Evolutionary conservation across 176 grass and related monocot species (phyloP).

Genomic region (Cocos nucifera): DNA sequence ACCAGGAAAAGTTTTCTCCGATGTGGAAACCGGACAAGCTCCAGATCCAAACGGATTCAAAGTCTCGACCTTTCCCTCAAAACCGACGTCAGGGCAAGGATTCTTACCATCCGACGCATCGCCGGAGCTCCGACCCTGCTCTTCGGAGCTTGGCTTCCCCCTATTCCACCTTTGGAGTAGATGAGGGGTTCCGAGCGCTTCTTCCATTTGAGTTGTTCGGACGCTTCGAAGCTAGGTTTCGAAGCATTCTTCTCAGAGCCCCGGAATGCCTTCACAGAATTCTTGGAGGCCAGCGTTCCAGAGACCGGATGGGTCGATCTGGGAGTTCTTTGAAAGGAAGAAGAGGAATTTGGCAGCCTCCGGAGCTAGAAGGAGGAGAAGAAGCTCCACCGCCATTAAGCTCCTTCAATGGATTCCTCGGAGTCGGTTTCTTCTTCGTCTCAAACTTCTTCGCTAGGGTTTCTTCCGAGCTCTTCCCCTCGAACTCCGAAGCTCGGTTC

Average conservation of each 20-base stretch:
- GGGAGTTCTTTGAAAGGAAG: neutral
- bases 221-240: neutral
- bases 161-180: constrained; percentile 7
- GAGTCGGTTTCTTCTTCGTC: constrained; percentile 1
- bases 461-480: neutral
- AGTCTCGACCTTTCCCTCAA: neutral
- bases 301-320: constrained; percentile 5
- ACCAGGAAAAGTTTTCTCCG: neutral
- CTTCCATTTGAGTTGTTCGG: neutral
- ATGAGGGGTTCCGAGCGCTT: neutral
- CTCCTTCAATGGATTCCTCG: constrained; percentile 7
- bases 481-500: neutral
- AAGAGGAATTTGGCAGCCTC: constrained; percentile 14
- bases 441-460: neutral
- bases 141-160: constrained; percentile 5
- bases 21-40: constrained; percentile 1
- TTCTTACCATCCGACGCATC: neutral
- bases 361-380: neutral
- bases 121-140: too few relatives aligned
- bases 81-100: neutral
- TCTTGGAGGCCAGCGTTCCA: neutral
- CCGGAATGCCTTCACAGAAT: neutral
- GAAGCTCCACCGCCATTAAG: neutral
- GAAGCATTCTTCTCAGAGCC: neutral
- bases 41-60: too few relatives aligned